A percentile compares a stretch with the other conserved stretches of the same genome.
These are phyloP conservation scores for Quercus tomentella DNA, from an alignment of 331 rosid genomes.

Conservation along the genomic window DNA sequence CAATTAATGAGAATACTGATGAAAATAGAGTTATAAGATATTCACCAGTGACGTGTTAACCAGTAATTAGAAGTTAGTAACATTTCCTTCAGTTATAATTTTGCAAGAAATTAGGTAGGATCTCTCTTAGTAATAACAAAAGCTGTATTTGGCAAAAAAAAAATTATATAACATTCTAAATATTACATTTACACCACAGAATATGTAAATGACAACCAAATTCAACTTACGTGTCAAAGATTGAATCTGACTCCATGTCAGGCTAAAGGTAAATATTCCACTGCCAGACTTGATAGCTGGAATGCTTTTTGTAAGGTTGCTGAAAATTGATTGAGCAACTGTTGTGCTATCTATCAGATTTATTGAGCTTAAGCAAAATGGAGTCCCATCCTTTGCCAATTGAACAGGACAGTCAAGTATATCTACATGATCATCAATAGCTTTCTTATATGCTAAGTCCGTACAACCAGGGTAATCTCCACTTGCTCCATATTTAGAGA, in stretches of 20 bases:
- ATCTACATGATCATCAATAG: slow-evolving; percentile 74
- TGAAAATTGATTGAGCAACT: slow-evolving; percentile 45
- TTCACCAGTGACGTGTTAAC: not conserved
- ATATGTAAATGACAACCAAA: slow-evolving; percentile 10
- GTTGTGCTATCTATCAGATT: slow-evolving; percentile 77
- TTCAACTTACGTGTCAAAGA: slow-evolving; percentile 60
- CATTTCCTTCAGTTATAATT: not conserved
- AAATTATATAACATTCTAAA: too few relatives aligned
- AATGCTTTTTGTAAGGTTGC: slow-evolving; percentile 24
- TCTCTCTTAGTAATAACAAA: not conserved
- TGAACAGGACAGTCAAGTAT: slow-evolving; percentile 96
- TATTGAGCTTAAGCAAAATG: slow-evolving; percentile 67
- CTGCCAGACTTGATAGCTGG: slow-evolving; percentile 46
- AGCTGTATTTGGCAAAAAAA: too few relatives aligned
- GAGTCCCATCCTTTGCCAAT: slow-evolving; percentile 70
- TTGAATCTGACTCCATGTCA: slow-evolving; percentile 57
- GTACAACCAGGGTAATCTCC: slow-evolving; percentile 91
- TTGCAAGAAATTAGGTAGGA: not conserved
- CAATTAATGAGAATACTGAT: not conserved
- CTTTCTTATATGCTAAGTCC: slow-evolving; percentile 50
- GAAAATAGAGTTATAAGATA: not conserved
- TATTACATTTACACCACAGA: not conserved
- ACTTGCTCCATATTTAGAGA: slow-evolving; percentile 87
- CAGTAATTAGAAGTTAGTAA: not conserved
- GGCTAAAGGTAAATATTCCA: slow-evolving; percentile 76